Evolutionary conservation across 2,329 filamentous ascomycete species (phyloP), one percentile per base, ranked within the genome.

Genomic region (Amylocarpus encephaloides): DNA sequence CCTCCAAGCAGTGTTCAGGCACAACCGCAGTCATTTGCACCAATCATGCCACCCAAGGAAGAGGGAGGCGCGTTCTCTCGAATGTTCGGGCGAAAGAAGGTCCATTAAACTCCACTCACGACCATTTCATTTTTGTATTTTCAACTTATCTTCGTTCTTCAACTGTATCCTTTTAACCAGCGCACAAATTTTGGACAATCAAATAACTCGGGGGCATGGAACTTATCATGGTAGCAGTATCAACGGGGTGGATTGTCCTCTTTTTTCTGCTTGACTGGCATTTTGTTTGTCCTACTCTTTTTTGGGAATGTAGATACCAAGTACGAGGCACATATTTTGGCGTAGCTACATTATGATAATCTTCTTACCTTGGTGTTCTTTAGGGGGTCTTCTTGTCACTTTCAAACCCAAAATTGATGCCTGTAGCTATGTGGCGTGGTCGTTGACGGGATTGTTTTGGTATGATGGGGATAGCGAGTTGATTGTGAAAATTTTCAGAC

Each of bases 81-180:
- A 26, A 61, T 63, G 54, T 63, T 63, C 48, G 59, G 61, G n/a
- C 54, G 61, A 26, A 62, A 59, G 49, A 62, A 61, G 50, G 54
- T 56, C n/a, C 51, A 56, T 26, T 49, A 38, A 11, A 16, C 12
- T 12, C 18, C 38, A 40, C 13, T 19, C 38, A 40, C 12, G 38
- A 40, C 18, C 18, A 5, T 16, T 40, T 40, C 13, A 3, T 16
- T 11, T 16, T 16, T 19, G 18, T 40, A 40, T 40, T 16, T 10
- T 19, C 34, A 36, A 36, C 12, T 10, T 11, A 36, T 13, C 34
- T 36, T 36, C 9, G 5, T 36, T 16, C 34, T 13, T 16, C 9
- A 4, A 5, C 34, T 36, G 15, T 16, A 13, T 36, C 34, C 5
- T 26, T 26, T 26, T 26, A 26, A 26, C 22, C 22, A 26, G 22